Evolutionary conservation across 345 rosid genomes (phyloP).

Genomic region (Jatropha curcas): DNA sequence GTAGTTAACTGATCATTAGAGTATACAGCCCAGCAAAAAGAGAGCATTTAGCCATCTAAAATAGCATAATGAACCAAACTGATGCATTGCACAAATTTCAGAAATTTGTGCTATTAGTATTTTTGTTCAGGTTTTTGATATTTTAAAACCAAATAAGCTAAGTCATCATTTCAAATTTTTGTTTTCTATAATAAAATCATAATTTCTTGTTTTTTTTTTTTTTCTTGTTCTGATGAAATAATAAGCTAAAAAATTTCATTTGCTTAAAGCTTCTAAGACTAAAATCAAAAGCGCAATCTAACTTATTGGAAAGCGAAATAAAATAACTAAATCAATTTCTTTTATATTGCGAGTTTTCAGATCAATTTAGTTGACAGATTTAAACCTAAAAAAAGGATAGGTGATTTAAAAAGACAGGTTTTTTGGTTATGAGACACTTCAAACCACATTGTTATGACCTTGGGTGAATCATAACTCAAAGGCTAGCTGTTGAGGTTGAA

Average conservation of each 20-base stretch:
- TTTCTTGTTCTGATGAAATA: not conserved
- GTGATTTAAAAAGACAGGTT: not conserved
- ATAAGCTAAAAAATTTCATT: not conserved
- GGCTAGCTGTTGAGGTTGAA: too few species aligned
- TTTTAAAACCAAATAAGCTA: not conserved
- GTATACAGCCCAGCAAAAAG: not conserved
- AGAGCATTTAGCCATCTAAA: not conserved
- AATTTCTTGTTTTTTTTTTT: not conserved
- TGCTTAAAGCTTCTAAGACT: not conserved
- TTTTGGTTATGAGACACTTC: not conserved
- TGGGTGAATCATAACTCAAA: too few species aligned
- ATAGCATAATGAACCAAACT: not conserved
- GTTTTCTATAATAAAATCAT: too few species aligned
- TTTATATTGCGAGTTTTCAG: not conserved
- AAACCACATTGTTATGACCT: not conserved
- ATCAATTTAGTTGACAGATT: not conserved
- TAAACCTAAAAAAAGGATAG: too few species aligned
- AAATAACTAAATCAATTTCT: not conserved
- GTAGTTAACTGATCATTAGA: not conserved
- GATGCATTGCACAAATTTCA: not conserved
- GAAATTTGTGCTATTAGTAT: not conserved
- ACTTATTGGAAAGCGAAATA: not conserved
- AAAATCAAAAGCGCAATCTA: not conserved
- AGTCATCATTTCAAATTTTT: not conserved
- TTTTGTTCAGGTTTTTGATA: not conserved